A percentile compares a stretch with the other conserved stretches of the same genome.
Conservation (phyloP, 2,329 filamentous ascomycete genomes). For the Ceratocystis lukuohia region DNA sequence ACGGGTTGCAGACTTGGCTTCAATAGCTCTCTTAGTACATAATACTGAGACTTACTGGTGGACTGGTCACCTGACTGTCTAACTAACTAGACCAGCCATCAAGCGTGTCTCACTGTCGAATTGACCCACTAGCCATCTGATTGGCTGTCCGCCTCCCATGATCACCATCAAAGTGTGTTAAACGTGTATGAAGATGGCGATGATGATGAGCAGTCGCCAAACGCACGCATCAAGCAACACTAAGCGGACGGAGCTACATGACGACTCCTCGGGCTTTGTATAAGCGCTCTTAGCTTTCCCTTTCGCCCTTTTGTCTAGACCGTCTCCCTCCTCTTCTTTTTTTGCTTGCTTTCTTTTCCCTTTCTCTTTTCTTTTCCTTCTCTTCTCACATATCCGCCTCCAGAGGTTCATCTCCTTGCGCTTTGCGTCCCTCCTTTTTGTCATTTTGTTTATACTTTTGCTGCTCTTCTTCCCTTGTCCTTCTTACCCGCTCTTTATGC, state of each 20-base stretch:
- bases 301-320: background rate
- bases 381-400: background rate
- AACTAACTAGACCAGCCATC: no score
- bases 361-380: background rate
- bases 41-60: no score
- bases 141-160: background rate
- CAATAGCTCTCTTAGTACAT: no score
- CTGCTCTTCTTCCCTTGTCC: background rate
- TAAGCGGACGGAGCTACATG: no score
- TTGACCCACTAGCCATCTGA: no score
- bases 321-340: background rate
- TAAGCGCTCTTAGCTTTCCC: background rate
- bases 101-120: no score
- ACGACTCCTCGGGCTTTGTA: no score
- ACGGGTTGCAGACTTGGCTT: no score
- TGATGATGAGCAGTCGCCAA: background rate
- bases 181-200: background rate
- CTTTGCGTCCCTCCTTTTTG: background rate
- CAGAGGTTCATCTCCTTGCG: background rate
- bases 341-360: background rate
- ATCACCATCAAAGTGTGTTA: slow-evolving; percentile 2
- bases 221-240: no score
- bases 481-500: slow-evolving; percentile 4
- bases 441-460: background rate
- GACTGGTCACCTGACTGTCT: no score